Percentiles rank a stretch among this genome's conserved stretches.
Conservation (phyloP, 2,329 filamentous ascomycete species). For the Microsporum canis region DNA sequence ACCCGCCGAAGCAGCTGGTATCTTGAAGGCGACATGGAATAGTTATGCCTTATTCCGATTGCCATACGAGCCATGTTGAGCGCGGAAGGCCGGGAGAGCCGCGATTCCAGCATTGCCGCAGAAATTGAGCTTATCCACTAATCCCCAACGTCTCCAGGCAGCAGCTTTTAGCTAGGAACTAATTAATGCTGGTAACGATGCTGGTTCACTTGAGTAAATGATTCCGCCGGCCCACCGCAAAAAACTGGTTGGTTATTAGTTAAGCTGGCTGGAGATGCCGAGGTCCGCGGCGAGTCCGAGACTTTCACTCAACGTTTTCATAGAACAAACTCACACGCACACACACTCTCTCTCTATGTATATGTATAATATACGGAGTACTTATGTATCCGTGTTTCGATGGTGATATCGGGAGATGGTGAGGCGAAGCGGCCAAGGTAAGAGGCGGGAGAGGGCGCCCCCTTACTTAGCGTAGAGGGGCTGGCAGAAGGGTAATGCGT, state of each 20-base stretch:
- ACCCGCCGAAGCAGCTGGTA: neutral
- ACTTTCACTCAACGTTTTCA: neutral
- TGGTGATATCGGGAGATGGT: neutral
- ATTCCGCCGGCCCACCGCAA: neutral
- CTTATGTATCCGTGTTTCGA: neutral
- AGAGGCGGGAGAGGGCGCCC: neutral
- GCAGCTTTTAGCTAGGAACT: neutral
- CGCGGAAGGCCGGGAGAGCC: neutral
- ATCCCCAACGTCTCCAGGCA: neutral
- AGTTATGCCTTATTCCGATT: neutral
- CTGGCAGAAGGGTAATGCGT: constrained; percentile 17
- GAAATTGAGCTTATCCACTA: neutral
- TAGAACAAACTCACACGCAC: neutral
- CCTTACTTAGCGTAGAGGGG: constrained; percentile 9
- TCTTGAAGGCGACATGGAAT: neutral
- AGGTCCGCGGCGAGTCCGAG: neutral
- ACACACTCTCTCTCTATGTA: neutral
- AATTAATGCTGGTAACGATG: neutral
- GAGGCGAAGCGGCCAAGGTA: neutral
- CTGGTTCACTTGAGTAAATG: neutral
- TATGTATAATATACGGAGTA: neutral
- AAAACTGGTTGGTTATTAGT: neutral
- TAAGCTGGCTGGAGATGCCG: neutral
- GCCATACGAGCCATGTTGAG: neutral
- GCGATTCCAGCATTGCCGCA: neutral